Evolutionary conservation across 1,284 basidiomycete species (phyloP).

Genomic region (Ganoderma lucidum): DNA sequence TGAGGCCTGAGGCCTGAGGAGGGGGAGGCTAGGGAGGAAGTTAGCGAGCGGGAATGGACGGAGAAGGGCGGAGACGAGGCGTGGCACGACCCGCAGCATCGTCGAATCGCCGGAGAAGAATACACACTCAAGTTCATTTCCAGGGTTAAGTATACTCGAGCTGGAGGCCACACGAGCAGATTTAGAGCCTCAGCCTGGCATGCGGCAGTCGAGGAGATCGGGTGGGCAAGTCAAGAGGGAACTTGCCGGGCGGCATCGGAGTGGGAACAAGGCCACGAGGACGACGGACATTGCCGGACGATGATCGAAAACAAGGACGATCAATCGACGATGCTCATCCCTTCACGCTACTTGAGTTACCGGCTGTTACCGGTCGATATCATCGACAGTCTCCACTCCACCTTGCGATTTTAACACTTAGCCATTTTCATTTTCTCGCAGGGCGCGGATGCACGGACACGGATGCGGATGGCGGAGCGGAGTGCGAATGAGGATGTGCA

Average conservation of each 20-base stretch:
- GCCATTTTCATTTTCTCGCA: background rate
- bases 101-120: background rate
- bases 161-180: background rate
- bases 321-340: background rate
- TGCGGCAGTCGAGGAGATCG: background rate
- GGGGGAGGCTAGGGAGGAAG: background rate
- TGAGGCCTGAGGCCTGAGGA: background rate
- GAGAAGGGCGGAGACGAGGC: background rate
- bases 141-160: background rate
- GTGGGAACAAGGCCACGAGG: background rate
- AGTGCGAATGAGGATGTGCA: background rate
- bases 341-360: background rate
- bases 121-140: background rate
- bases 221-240: background rate
- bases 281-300: background rate
- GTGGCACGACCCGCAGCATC: background rate
- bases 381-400: background rate
- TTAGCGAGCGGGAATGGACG: background rate
- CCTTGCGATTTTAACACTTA: background rate
- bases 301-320: background rate
- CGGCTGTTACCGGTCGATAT: background rate
- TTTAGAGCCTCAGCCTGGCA: too few relatives aligned
- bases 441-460: background rate
- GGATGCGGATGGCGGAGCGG: background rate
- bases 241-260: background rate